A percentile compares a stretch with the other conserved stretches of the same genome.
Evolutionary conservation across 805 yeast genomes (phyloP).

Genomic region (Wickerhamiella musiphila): DNA sequence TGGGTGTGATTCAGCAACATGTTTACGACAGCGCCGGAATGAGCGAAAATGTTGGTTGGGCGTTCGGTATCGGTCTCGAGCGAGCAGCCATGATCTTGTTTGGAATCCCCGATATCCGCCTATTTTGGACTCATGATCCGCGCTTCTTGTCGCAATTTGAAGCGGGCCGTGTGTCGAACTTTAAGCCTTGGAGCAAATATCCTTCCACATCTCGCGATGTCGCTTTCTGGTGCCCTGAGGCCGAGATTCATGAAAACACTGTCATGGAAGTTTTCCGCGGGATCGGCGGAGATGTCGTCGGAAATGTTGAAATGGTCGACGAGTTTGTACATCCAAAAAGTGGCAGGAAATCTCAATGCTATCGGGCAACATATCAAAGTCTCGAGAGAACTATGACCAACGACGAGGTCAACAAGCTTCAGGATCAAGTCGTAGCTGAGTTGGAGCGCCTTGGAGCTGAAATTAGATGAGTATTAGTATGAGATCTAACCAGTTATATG

Average conservation of each 20-base stretch:
- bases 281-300: conserved; percentile 75
- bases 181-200: conserved; percentile 77
- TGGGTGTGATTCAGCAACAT: conserved; percentile 73
- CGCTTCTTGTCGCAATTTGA: conserved; percentile 61
- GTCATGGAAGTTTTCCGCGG: conserved; percentile 79
- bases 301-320: conserved; percentile 64
- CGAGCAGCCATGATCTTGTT: conserved; percentile 89
- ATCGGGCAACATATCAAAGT: conserved; percentile 80
- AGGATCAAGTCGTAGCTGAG: conserved; percentile 43
- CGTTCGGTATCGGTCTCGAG: conserved; percentile 91
- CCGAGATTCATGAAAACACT: conserved; percentile 64
- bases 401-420: conserved; percentile 63
- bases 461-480: conserved; percentile 17
- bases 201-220: conserved; percentile 79
- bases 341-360: conserved; percentile 61
- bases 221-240: conserved; percentile 68
- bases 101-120: conserved; percentile 86
- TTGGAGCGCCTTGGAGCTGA: conserved; percentile 41
- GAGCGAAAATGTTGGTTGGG: conserved; percentile 66
- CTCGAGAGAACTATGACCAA: conserved; percentile 87
- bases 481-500: neutral
- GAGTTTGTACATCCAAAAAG: conserved; percentile 76
- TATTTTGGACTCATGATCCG: conserved; percentile 78
- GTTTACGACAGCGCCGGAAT: conserved; percentile 62
- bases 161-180: conserved; percentile 46